Base-by-base conservation (phyloP, 2,329 filamentous ascomycete genomes). In the Fusarium torreyae region DNA sequence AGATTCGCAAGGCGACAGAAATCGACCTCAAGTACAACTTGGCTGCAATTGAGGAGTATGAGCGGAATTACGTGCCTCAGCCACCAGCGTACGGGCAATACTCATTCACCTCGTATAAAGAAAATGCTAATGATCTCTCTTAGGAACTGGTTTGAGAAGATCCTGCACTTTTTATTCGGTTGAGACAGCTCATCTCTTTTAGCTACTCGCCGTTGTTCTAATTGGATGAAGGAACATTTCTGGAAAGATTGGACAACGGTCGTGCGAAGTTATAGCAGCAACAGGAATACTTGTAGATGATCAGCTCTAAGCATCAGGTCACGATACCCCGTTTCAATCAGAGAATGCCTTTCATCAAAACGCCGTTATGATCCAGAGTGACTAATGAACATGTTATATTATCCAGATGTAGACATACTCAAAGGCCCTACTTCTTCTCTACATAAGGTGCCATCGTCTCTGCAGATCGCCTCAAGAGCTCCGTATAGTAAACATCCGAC, bases 401-500 rank as follows among this genome's bases (percentile, higher is more conserved):
- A 36, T 36, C 34, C 5, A 31, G 10, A 11, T 13, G 5, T 11
- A 13, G 28, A 13, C 10, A 4, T 31, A 5, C 2, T 22, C 13
- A 13, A 28, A 20, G 13, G 13, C 5, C 6, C 17, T 49, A n/a
- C 13, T 28, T 38, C 34, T 33, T 43, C 10, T 49, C 3, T 3
- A 70, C 5, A 20, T 64, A 67, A 3, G 46, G 58, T 4, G 40
- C 5, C 22, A 71, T 20, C 3, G 68, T 62, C 49, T 65, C 43
- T 0, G 66, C 66, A 18, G 68, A 69, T 33, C 48, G 40, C 6
- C 22, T 39, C 39, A 69, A 33, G 14, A 72, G 54, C 2, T 52
- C 46, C 0, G 62, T 65, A 3, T 72, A 72, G 18, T 72, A 71
- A 5, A 6, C 22, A 5, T 64, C 58, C 5, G 69, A 71, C 0